A percentile compares a stretch with the other conserved stretches of the same genome.
phyloP scores from a whole-genome alignment of 2,329 filamentous ascomycete genomes.

The Phaeosphaeria sp. region DNA sequence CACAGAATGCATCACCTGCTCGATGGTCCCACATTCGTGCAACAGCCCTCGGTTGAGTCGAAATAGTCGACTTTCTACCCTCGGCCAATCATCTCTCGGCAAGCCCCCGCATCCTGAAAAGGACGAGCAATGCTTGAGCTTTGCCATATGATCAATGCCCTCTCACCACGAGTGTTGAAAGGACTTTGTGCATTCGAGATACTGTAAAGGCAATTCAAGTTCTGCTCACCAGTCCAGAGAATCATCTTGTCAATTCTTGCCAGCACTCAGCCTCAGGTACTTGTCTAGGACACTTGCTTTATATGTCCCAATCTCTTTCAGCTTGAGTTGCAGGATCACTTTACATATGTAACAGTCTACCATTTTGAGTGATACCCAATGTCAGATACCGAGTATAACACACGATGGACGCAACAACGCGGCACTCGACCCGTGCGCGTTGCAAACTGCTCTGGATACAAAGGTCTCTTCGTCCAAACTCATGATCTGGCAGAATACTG shows the following conservation, averaged over 20 bases:
- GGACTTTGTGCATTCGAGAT: no score
- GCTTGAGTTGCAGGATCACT: not conserved
- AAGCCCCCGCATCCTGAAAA: not conserved
- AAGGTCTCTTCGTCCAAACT: slow-evolving; percentile 19
- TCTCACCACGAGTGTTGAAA: no score
- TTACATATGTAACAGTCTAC: not conserved
- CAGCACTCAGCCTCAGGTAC: not conserved
- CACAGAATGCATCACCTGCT: not conserved
- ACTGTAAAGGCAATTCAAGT: no score
- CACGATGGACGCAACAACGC: slow-evolving; percentile 36
- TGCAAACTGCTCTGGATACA: slow-evolving; percentile 49
- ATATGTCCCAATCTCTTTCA: not conserved
- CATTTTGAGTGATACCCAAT: slow-evolving; percentile 9
- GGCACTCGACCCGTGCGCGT: slow-evolving; percentile 44
- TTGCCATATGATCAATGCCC: not conserved
- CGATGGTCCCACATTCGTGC: not conserved
- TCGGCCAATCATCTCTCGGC: not conserved
- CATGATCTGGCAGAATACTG: not conserved
- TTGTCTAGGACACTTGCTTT: not conserved
- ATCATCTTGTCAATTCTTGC: not conserved
- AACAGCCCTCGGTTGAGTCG: slow-evolving; percentile 32
- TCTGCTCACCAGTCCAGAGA: no score
- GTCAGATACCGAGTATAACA: slow-evolving; percentile 21
- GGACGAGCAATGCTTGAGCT: not conserved
- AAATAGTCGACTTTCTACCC: slow-evolving; percentile 14